These are phyloP conservation scores for Trichoderma simmonsii DNA, from an alignment of 2,329 filamentous ascomycete species.

Conservation along the genomic window DNA sequence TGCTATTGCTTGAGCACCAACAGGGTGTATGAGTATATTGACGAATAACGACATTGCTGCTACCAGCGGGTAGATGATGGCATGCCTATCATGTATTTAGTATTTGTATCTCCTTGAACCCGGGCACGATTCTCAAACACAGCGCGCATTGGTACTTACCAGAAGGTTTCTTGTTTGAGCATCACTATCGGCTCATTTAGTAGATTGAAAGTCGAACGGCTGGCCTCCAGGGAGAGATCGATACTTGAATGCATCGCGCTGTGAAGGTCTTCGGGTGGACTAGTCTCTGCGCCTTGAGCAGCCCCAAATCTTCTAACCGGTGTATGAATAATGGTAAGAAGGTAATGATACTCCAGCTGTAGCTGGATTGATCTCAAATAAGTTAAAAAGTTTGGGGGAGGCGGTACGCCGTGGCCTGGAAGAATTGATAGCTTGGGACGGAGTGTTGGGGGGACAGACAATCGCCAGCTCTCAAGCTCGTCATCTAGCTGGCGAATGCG, in stretches of 20 bases:
- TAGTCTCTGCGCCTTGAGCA: not conserved
- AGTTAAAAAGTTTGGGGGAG: not conserved
- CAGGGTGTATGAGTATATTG: not conserved
- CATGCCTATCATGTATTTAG: not conserved
- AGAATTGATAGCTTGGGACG: not conserved
- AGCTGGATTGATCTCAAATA: not conserved
- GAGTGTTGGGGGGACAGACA: not conserved
- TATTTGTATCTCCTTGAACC: not conserved
- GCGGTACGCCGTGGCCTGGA: not conserved
- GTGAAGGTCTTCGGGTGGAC: not conserved
- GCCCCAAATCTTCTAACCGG: not conserved
- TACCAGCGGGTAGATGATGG: not conserved
- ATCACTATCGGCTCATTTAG: not conserved
- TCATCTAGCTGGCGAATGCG: conserved; percentile 4
- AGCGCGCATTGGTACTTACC: not conserved
- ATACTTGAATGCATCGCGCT: conserved; percentile 9
- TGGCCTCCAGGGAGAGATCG: not conserved
- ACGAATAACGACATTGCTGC: not conserved
- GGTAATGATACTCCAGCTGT: not conserved
- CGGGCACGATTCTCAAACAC: not conserved
- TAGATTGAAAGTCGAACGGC: not conserved
- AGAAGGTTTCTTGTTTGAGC: not conserved
- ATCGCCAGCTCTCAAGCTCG: not conserved
- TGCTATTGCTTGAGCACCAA: not conserved
- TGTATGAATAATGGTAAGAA: not conserved